Percentiles rank a stretch among this genome's conserved stretches.
Conservation (phyloP, 179 eudicot genomes). For the Silene coronaria region DNA sequence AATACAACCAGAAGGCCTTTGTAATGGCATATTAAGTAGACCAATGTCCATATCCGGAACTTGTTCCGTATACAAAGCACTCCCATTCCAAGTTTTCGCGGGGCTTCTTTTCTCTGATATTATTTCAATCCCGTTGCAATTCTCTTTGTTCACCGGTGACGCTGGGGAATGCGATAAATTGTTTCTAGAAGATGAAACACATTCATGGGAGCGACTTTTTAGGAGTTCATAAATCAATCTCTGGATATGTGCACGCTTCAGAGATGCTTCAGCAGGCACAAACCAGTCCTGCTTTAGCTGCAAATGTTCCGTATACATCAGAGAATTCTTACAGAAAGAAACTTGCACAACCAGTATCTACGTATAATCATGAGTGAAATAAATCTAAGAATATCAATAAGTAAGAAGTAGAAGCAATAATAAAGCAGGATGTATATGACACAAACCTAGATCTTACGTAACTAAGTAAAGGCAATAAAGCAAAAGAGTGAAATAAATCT, state of each 20-base stretch:
- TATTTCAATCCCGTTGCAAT: slow-evolving; percentile 37
- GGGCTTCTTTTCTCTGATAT: slow-evolving; percentile 37
- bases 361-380: not conserved
- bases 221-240: slow-evolving; percentile 57
- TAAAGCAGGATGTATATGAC: not conserved
- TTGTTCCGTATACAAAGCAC: slow-evolving; percentile 31
- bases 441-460: not conserved
- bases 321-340: slow-evolving; percentile 9
- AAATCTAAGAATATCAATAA: too few species aligned
- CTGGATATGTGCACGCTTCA: slow-evolving; percentile 63
- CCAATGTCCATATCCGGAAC: slow-evolving; percentile 46
- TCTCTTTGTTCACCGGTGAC: slow-evolving; percentile 24
- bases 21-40: slow-evolving; percentile 36
- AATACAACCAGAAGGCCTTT: slow-evolving; percentile 25
- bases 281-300: slow-evolving; percentile 81
- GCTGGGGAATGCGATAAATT: slow-evolving; percentile 23
- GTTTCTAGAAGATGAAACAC: slow-evolving; percentile 26
- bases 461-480: not conserved
- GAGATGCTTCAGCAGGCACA: slow-evolving; percentile 60
- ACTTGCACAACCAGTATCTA: not conserved
- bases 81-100: slow-evolving; percentile 29
- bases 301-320: slow-evolving; percentile 12
- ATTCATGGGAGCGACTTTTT: slow-evolving; percentile 31
- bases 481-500: not conserved
- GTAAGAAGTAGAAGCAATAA: too few species aligned